These are phyloP conservation scores for Colletotrichum melonis DNA, from an alignment of 2,329 filamentous ascomycete genomes.

Conservation along the genomic window DNA sequence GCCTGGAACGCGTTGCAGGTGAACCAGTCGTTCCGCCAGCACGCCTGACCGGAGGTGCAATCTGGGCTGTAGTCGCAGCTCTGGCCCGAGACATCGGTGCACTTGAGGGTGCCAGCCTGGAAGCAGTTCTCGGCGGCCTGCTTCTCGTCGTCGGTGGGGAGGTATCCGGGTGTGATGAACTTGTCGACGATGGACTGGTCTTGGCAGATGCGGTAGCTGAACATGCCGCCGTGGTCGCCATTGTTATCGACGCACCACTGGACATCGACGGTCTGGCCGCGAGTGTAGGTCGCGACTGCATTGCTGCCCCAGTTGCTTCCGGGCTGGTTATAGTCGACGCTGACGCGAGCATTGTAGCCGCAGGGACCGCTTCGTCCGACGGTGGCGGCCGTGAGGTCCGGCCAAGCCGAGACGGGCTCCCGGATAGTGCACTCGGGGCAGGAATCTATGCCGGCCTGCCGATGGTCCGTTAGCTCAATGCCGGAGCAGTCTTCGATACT, in stretches of 20 bases:
- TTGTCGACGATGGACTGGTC: constrained; percentile 62
- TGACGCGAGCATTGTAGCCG: constrained; percentile 64
- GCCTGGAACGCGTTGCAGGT: constrained; percentile 60
- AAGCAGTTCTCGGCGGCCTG: constrained; percentile 65
- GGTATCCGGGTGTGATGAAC: constrained; percentile 57
- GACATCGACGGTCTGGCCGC: constrained; percentile 59
- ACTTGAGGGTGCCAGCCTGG: constrained; percentile 56
- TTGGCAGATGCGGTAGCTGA: constrained; percentile 64
- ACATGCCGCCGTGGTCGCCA: constrained; percentile 68
- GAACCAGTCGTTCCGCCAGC: constrained; percentile 65
- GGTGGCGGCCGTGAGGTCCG: constrained; percentile 55
- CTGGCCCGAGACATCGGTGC: constrained; percentile 62
- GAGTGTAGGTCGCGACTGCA: constrained; percentile 55
- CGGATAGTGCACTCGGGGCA: constrained; percentile 67
- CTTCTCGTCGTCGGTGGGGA: constrained; percentile 63
- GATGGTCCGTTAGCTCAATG: constrained; percentile 15
- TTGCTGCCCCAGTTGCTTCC: constrained; percentile 54
- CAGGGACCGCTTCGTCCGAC: constrained; percentile 62
- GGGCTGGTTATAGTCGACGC: constrained; percentile 64
- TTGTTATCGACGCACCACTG: constrained; percentile 68
- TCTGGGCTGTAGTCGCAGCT: constrained; percentile 60
- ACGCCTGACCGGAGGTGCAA: constrained; percentile 55
- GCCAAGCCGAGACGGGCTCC: constrained; percentile 63
- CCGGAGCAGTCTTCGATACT: too few species aligned
- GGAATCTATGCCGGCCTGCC: constrained; percentile 58